Conservation (phyloP, 2,329 filamentous ascomycete species). For the Aspergillus ochraceoroseus region DNA sequence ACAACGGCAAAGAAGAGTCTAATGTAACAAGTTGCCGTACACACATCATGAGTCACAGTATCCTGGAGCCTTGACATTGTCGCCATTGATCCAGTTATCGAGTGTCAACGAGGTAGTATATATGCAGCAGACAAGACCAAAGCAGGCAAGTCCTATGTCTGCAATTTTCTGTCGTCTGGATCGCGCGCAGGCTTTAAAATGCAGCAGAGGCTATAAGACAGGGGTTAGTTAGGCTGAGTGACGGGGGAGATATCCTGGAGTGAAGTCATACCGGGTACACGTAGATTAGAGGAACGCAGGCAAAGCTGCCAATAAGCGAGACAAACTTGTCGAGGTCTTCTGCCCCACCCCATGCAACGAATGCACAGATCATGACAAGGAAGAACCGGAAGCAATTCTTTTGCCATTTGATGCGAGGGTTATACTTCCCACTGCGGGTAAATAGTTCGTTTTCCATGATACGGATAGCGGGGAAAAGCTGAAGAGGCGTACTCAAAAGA, state of each 20-base stretch:
- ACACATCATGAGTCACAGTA: slow-evolving; percentile 54
- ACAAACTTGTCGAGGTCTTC: slow-evolving; percentile 97
- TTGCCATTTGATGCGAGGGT: slow-evolving; percentile 98
- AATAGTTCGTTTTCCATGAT: slow-evolving; percentile 95
- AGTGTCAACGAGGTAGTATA: slow-evolving; percentile 88
- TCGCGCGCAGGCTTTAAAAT: slow-evolving; percentile 73
- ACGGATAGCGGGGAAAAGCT: slow-evolving; percentile 95
- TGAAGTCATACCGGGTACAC: slow-evolving; percentile 81
- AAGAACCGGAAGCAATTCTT: slow-evolving; percentile 97
- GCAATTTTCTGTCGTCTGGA: slow-evolving; percentile 61
- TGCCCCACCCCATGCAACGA: slow-evolving; percentile 87
- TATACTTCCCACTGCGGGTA: slow-evolving; percentile 92
- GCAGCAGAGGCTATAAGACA: slow-evolving; percentile 69
- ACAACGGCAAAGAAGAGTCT: neutral
- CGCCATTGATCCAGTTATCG: slow-evolving; percentile 71
- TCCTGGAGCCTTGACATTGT: slow-evolving; percentile 51
- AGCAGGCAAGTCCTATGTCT: slow-evolving; percentile 71
- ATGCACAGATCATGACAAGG: slow-evolving; percentile 77
- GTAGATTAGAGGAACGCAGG: slow-evolving; percentile 93
- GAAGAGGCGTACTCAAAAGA: slow-evolving; percentile 85
- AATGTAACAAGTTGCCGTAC: slow-evolving; percentile 3
- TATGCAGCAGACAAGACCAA: slow-evolving; percentile 80
- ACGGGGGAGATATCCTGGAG: neutral
- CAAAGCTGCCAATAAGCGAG: slow-evolving; percentile 91
- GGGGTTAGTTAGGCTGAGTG: slow-evolving; percentile 8